Conservation (phyloP, 371 early-diverging fungal species). For the Mucor circinelloides region DNA sequence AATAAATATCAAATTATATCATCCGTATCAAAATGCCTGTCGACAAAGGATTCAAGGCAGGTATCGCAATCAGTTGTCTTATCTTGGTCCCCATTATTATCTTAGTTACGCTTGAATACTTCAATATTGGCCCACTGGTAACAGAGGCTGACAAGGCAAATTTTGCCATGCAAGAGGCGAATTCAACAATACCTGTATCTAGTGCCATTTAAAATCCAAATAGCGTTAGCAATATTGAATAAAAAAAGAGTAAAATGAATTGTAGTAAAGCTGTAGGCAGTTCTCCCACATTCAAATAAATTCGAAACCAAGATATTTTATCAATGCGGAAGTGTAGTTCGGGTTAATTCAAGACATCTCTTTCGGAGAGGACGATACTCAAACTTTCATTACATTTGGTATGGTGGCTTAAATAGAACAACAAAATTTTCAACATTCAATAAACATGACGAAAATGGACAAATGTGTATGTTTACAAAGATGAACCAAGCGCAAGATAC, state of each 20-base stretch:
- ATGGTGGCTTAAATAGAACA: too few relatives aligned
- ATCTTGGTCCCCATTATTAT: background rate
- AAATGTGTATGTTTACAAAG: background rate
- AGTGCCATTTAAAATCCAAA: background rate
- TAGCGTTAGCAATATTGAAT: too few relatives aligned
- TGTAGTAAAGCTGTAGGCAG: too few relatives aligned
- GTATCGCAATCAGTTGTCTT: background rate
- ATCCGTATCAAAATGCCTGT: background rate
- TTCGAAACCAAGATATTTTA: too few relatives aligned
- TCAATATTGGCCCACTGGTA: background rate
- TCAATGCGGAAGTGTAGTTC: too few relatives aligned
- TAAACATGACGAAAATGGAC: too few relatives aligned
- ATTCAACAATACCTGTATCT: background rate
- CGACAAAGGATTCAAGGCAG: background rate
- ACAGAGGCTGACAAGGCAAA: background rate
- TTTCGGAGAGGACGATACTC: too few relatives aligned
- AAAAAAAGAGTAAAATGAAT: too few relatives aligned
- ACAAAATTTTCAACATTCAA: too few relatives aligned
- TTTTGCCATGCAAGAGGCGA: background rate
- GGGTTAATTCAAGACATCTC: too few relatives aligned
- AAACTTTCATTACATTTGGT: too few relatives aligned
- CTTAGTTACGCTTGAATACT: background rate
- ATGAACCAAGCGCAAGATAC: background rate
- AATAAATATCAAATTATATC: background rate
- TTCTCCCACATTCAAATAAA: too few relatives aligned